phyloP scores from a whole-genome alignment of 169 alveolate genomes.

The Miamiensis avidus region DNA sequence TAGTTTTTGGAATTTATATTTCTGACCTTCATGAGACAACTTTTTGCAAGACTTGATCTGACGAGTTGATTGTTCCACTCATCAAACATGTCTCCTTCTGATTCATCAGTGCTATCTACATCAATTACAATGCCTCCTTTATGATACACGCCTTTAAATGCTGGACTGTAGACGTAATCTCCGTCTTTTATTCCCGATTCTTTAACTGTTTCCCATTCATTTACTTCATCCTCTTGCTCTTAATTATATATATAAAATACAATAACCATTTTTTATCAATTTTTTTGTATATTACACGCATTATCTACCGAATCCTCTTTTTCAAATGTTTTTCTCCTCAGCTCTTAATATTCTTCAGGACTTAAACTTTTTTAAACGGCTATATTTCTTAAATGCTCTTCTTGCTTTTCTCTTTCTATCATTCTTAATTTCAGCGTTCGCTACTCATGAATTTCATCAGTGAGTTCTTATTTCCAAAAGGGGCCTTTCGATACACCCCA shows the following conservation, averaged over 20 bases:
- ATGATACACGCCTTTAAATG: slow-evolving; percentile 47
- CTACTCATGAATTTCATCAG: slow-evolving; percentile 7
- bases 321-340: too few species aligned
- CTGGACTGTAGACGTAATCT: slow-evolving; percentile 56
- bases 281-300: too few species aligned
- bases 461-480: slow-evolving; percentile 44
- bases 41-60: slow-evolving; percentile 60
- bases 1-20: slow-evolving; percentile 50
- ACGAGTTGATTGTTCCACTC: slow-evolving; percentile 65
- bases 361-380: slow-evolving; percentile 2
- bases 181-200: slow-evolving; percentile 49
- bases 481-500: slow-evolving; percentile 66
- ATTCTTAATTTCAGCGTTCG: too few species aligned
- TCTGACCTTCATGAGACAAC: slow-evolving; percentile 52
- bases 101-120: slow-evolving; percentile 12
- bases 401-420: neutral
- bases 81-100: slow-evolving; percentile 53
- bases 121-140: slow-evolving; percentile 59
- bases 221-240: neutral
- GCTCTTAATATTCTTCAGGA: neutral
- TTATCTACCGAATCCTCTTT: too few species aligned
- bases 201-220: neutral
- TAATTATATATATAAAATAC: neutral
- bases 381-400: slow-evolving; percentile 1
- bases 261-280: neutral